These are phyloP conservation scores for Talaromyces sp. DNA, from an alignment of 2,329 filamentous ascomycete species.

Conservation along the genomic window DNA sequence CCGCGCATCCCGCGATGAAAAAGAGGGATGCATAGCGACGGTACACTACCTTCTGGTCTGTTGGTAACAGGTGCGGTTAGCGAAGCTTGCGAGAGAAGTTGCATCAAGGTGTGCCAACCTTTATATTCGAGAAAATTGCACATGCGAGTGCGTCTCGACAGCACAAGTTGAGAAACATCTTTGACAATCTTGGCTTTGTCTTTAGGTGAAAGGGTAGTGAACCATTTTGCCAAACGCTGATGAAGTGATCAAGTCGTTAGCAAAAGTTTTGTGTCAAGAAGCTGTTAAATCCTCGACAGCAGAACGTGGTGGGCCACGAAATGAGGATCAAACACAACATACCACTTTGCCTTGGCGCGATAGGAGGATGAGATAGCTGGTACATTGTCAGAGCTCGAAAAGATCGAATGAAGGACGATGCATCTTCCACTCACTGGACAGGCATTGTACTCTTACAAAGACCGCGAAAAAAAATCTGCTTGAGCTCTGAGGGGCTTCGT, in stretches of 20 bases:
- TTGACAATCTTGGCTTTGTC: slow-evolving; percentile 99
- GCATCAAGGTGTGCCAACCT: slow-evolving; percentile 53
- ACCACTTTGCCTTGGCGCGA: slow-evolving; percentile 99
- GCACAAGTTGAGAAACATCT: slow-evolving; percentile 95
- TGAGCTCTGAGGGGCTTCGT: slow-evolving; percentile 14
- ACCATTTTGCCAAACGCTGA: slow-evolving; percentile 98
- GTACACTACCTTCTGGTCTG: slow-evolving; percentile 98
- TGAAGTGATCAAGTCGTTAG: slow-evolving; percentile 32
- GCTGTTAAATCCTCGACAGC: slow-evolving; percentile 20
- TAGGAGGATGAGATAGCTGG: slow-evolving; percentile 92
- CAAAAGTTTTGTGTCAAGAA: slow-evolving; percentile 33
- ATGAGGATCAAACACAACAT: slow-evolving; percentile 38
- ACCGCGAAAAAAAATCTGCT: neutral
- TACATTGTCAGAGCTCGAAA: slow-evolving; percentile 22
- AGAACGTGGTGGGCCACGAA: slow-evolving; percentile 39
- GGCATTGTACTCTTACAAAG: slow-evolving; percentile 13
- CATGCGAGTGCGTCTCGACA: slow-evolving; percentile 94
- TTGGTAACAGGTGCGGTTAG: slow-evolving; percentile 20
- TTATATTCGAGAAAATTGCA: slow-evolving; percentile 99
- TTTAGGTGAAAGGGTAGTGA: slow-evolving; percentile 92
- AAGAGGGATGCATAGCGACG: slow-evolving; percentile 97
- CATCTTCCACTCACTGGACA: slow-evolving; percentile 17
- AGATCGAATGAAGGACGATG: neutral
- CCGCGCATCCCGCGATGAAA: slow-evolving; percentile 96
- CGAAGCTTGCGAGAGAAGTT: neutral